phyloP scores from a whole-genome alignment of 2,329 filamentous ascomycete genomes.

The Acrodontium crateriforme region DNA sequence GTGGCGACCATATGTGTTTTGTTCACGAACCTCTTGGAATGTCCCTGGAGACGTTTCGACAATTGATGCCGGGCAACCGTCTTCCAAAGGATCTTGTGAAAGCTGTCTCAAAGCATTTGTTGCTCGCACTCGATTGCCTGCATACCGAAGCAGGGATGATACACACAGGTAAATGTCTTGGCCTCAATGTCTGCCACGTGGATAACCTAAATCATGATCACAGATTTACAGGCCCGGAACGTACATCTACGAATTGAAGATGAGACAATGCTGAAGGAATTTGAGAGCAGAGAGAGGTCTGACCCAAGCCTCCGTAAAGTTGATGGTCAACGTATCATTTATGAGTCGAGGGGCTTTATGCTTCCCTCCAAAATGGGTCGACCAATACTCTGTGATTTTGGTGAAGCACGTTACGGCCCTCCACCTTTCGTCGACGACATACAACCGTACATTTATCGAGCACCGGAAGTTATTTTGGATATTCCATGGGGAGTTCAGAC shows the following conservation, averaged over 20 bases:
- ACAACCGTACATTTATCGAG: constrained; percentile 6
- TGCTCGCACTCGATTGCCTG: constrained; percentile 2
- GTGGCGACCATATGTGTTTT: constrained; percentile 10
- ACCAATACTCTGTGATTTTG: too few species aligned
- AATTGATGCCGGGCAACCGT: constrained; percentile 9
- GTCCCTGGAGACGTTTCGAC: constrained; percentile 23
- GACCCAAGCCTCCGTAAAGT: too few species aligned
- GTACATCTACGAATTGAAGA: neutral
- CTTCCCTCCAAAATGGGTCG: too few species aligned
- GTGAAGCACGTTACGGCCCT: too few species aligned
- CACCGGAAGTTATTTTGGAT: constrained; percentile 8
- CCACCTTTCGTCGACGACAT: neutral
- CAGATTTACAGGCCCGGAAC: neutral
- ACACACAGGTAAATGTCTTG: constrained; percentile 2
- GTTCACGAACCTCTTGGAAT: constrained; percentile 19
- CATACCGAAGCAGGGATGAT: constrained; percentile 1
- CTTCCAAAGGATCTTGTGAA: constrained; percentile 4
- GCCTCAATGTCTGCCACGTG: too few species aligned
- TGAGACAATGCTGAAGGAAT: too few species aligned
- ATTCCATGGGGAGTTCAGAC: constrained; percentile 7
- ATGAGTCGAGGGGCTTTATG: too few species aligned
- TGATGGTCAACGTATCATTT: too few species aligned
- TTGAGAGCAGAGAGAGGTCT: too few species aligned
- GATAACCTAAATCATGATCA: too few species aligned
- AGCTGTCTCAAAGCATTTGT: neutral